phyloP scores from a whole-genome alignment of 495 filamentous ascomycete species.

The Aspergillus sclerotiicarbonarius region DNA sequence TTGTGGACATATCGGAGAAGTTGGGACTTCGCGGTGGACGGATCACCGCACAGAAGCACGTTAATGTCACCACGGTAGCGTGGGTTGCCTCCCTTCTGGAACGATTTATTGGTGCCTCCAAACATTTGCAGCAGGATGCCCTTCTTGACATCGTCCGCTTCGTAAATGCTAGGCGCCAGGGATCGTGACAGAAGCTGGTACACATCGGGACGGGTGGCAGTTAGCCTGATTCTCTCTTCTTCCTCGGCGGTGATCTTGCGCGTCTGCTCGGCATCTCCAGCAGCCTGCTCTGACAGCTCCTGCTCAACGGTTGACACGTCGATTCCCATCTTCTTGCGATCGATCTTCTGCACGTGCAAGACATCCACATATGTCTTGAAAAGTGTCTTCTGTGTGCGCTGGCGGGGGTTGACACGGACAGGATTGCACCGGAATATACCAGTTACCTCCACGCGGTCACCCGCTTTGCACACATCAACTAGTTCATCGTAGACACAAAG shows the following conservation, averaged over 20 bases:
- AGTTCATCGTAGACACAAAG: conserved; percentile 96
- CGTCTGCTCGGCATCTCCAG: conserved; percentile 73
- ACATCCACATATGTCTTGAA: conserved; percentile 99
- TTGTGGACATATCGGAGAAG: conserved; percentile 92
- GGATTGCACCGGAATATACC: conserved; percentile 95
- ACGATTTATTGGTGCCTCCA: conserved; percentile 97
- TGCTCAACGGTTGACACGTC: conserved; percentile 89
- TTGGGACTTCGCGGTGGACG: conserved; percentile 95
- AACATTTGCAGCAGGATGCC: conserved; percentile 95
- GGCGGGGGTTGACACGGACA: conserved; percentile 91
- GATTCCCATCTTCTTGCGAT: conserved; percentile 88
- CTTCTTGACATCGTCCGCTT: conserved; percentile 99
- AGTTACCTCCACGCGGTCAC: conserved; percentile 93
- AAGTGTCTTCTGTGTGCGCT: conserved; percentile 85
- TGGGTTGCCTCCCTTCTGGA: conserved; percentile 93
- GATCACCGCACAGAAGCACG: conserved; percentile 92
- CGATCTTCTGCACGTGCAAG: conserved; percentile 92
- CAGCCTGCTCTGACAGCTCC: conserved; percentile 71
- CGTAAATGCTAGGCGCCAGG: conserved; percentile 90
- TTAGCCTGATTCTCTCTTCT: conserved; percentile 81
- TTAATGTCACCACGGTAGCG: conserved; percentile 98
- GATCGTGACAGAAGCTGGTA: conserved; percentile 93
- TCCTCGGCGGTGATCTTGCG: conserved; percentile 88
- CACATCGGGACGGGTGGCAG: conserved; percentile 77
- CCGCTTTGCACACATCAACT: conserved; percentile 95